phyloP scores from a whole-genome alignment of 768 basidiomycete species.

The Auriculariales sp. region DNA sequence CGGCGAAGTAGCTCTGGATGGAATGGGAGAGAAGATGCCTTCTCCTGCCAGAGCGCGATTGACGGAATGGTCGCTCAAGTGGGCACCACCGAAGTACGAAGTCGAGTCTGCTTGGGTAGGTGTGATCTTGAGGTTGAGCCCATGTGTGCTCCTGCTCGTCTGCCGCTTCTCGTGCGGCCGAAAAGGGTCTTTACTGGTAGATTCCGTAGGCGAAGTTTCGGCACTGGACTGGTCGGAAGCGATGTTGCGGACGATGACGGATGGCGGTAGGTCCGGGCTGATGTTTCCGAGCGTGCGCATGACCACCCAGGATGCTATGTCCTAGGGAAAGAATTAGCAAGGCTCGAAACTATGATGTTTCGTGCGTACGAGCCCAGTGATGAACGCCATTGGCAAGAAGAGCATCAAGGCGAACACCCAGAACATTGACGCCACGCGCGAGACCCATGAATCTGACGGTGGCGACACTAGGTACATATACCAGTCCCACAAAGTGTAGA shows the following conservation, averaged over 20 bases:
- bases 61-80: conserved; percentile 25
- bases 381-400: conserved; percentile 34
- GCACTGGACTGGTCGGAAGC: neutral
- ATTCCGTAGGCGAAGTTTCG: neutral
- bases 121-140: too few species aligned
- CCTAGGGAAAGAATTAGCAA: conserved; percentile 25
- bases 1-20: conserved; percentile 53
- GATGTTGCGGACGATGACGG: conserved; percentile 4
- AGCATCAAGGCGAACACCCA: conserved; percentile 46
- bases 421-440: conserved; percentile 42
- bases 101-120: neutral
- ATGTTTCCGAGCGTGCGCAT: conserved; percentile 58
- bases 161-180: neutral
- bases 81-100: neutral
- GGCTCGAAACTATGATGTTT: conserved; percentile 5
- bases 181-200: neutral
- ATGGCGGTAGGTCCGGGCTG: conserved; percentile 14
- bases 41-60: conserved; percentile 50
- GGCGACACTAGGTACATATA: conserved; percentile 18
- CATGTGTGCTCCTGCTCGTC: neutral
- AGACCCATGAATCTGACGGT: conserved; percentile 50
- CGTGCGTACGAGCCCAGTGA: conserved; percentile 50
- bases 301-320: conserved; percentile 68
- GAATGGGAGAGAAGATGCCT: conserved; percentile 58
- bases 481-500: neutral